Percentiles rank a stretch among this genome's conserved stretches.
phyloP scores from a whole-genome alignment of 164 flowering plant genomes.

The Chloranthus sessilifolius region DNA sequence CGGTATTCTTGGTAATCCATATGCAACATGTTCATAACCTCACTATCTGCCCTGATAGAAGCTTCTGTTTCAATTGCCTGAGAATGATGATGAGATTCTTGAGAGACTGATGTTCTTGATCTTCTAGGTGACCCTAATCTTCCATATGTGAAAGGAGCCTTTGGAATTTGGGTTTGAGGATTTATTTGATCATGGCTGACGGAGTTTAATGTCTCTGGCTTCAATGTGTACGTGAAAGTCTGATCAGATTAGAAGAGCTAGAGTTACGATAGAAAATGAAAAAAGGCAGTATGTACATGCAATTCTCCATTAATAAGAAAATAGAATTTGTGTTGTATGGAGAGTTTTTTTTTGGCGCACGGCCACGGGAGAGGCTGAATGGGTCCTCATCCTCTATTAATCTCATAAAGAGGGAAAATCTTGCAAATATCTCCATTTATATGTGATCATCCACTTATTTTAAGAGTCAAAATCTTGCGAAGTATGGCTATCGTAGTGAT shows the following conservation, averaged over 20 bases:
- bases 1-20: too few relatives aligned
- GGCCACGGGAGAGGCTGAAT: too few relatives aligned
- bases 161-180: background rate
- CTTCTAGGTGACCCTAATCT: constrained; percentile 2
- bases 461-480: too few relatives aligned
- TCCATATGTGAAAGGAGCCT: background rate
- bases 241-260: background rate
- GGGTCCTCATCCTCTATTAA: too few relatives aligned
- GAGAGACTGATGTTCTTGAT: background rate
- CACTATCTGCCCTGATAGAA: constrained; percentile 1
- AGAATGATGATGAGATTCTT: background rate
- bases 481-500: too few relatives aligned
- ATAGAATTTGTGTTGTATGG: background rate
- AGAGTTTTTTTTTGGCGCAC: too few relatives aligned
- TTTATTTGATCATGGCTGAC: background rate
- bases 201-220: background rate
- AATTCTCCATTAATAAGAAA: background rate
- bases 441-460: too few relatives aligned
- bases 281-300: background rate
- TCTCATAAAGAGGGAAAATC: too few relatives aligned
- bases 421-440: too few relatives aligned
- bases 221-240: background rate
- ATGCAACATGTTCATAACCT: constrained; percentile 5
- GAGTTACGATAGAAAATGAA: background rate
- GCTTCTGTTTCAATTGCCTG: constrained; percentile 1